Conservation (phyloP, 352 stramenopile genomes). For the Globisporangium abappressorium region DNA sequence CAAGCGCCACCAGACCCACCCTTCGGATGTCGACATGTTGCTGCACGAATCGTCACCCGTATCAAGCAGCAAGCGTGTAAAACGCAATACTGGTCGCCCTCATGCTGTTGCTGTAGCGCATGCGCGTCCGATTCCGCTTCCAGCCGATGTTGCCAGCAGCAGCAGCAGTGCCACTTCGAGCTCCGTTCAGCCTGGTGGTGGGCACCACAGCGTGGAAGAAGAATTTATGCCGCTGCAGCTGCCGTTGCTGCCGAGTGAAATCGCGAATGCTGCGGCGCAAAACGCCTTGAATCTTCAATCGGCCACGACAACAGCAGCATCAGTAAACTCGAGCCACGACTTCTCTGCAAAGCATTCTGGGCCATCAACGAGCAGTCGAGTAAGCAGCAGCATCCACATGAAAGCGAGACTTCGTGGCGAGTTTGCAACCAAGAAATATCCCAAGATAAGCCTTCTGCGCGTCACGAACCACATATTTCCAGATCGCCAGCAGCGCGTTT, state of each 20-base stretch:
- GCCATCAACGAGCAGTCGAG: background rate
- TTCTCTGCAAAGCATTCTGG: background rate
- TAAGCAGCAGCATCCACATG: background rate
- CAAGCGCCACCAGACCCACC: slow-evolving; percentile 54
- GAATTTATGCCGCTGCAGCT: slow-evolving; percentile 52
- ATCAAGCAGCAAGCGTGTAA: slow-evolving; percentile 28
- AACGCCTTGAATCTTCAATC: background rate
- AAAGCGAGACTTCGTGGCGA: slow-evolving; percentile 8
- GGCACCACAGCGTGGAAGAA: slow-evolving; percentile 19
- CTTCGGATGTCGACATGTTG: slow-evolving; percentile 33
- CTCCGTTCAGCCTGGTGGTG: background rate
- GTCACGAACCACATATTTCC: background rate
- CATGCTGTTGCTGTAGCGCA: background rate
- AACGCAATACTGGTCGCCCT: background rate
- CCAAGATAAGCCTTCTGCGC: slow-evolving; percentile 8
- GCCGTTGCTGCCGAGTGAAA: slow-evolving; percentile 30
- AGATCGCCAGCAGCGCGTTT: background rate
- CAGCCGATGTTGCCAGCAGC: slow-evolving; percentile 4
- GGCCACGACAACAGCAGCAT: background rate
- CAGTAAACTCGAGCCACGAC: background rate
- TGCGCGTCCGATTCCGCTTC: slow-evolving; percentile 8
- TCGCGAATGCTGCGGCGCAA: slow-evolving; percentile 3
- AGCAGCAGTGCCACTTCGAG: background rate
- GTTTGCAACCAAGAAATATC: slow-evolving; percentile 4
- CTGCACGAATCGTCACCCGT: slow-evolving; percentile 22